Evolutionary conservation across 169 alveolate genomes (phyloP).

Genomic region (Eimeria tenella): DNA sequence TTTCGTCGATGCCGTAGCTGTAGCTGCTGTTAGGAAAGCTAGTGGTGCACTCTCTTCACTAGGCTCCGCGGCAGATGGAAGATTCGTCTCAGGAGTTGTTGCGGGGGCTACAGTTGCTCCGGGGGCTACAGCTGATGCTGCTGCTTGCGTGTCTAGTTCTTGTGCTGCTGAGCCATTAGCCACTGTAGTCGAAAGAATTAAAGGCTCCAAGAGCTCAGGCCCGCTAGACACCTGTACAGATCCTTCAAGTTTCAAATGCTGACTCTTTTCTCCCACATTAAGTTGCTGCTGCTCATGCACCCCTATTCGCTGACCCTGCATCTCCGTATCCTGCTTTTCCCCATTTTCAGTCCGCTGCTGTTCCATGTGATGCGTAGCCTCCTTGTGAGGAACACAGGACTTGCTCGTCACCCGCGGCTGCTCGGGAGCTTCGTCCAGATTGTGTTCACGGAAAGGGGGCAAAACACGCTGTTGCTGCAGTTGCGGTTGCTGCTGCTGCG

Average conservation of each 20-base stretch:
- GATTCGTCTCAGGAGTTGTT: background rate
- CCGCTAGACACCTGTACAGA: background rate
- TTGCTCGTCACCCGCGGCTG: no score
- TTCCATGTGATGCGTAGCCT: background rate
- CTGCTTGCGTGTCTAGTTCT: background rate
- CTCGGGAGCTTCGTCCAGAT: no score
- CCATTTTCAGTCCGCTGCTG: background rate
- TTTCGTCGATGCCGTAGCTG: background rate
- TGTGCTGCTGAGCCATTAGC: background rate
- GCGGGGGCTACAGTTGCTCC: background rate
- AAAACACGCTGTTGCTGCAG: slow-evolving; percentile 25
- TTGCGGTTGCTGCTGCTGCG: background rate
- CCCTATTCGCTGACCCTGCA: background rate
- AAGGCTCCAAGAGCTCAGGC: background rate
- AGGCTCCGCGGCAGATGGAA: background rate
- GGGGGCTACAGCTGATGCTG: background rate
- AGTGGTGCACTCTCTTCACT: background rate
- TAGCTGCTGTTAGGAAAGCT: background rate
- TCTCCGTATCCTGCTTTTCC: background rate
- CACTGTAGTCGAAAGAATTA: background rate
- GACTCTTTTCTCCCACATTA: no score
- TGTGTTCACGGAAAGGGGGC: no score
- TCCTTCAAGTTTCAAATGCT: background rate
- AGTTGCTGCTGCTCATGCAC: background rate
- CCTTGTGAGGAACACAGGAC: background rate